phyloP scores from a whole-genome alignment of 768 basidiomycete genomes.

The Collybia mongolica region DNA sequence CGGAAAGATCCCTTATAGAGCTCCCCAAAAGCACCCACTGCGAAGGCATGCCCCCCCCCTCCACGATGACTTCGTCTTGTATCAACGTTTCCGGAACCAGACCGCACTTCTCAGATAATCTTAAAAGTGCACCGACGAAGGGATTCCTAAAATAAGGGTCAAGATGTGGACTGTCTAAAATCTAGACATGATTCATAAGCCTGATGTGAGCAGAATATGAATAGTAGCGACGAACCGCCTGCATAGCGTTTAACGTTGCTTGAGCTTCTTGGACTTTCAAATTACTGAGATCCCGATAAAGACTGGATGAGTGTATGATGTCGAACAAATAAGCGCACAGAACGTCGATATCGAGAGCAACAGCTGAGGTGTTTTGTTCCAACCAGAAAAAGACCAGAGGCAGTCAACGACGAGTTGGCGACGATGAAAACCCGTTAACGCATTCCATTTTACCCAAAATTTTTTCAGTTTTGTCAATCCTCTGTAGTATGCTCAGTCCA shows the following conservation, averaged over 20 bases:
- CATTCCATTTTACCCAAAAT: too few relatives aligned
- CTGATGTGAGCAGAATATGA: not conserved
- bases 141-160: slow-evolving; percentile 9
- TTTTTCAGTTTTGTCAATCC: too few relatives aligned
- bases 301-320: slow-evolving; percentile 12
- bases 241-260: slow-evolving; percentile 21
- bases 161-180: slow-evolving; percentile 16
- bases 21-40: slow-evolving; percentile 26
- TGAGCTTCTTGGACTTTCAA: slow-evolving; percentile 14
- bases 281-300: slow-evolving; percentile 14
- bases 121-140: slow-evolving; percentile 18
- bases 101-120: slow-evolving; percentile 21
- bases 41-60: slow-evolving; percentile 5
- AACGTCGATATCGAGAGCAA: slow-evolving; percentile 3
- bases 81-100: slow-evolving; percentile 25
- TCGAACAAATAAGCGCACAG: slow-evolving; percentile 10
- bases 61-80: slow-evolving; percentile 8
- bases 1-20: slow-evolving; percentile 16
- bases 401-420: too few relatives aligned
- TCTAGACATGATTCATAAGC: slow-evolving; percentile 6
- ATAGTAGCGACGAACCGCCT: slow-evolving; percentile 6
- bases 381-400: too few relatives aligned
- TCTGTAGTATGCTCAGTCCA: too few relatives aligned
- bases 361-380: too few relatives aligned
- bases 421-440: not conserved